A percentile compares a stretch with the other conserved stretches of the same genome.
These are phyloP conservation scores for Apiospora sp. DNA, from an alignment of 2,329 filamentous ascomycete species.

Conservation along the genomic window DNA sequence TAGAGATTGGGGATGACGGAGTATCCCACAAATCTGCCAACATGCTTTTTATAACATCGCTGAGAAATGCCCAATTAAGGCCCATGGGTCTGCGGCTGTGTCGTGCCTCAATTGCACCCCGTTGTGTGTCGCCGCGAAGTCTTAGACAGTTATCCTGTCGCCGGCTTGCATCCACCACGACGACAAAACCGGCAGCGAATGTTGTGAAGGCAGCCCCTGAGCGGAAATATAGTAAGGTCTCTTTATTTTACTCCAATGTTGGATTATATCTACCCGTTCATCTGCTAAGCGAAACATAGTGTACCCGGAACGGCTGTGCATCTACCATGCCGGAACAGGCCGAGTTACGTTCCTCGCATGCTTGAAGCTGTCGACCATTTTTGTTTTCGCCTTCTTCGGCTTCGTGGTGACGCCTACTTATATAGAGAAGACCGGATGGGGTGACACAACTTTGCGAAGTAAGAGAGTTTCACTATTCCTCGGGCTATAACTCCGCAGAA, in stretches of 20 bases:
- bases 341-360: conserved; percentile 73
- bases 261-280: neutral
- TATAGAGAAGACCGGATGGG: conserved; percentile 45
- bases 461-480: conserved; percentile 28
- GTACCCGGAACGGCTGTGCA: conserved; percentile 67
- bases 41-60: conserved; percentile 34
- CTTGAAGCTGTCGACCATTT: conserved; percentile 75
- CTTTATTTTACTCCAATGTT: neutral
- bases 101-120: conserved; percentile 10
- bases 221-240: conserved; percentile 30
- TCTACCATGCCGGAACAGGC: conserved; percentile 78
- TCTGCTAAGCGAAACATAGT: conserved; percentile 41
- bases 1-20: neutral
- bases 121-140: conserved; percentile 21
- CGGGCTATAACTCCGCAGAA: neutral
- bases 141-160: conserved; percentile 19
- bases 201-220: conserved; percentile 15
- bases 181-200: conserved; percentile 28
- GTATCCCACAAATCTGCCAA: neutral
- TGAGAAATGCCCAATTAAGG: conserved; percentile 31
- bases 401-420: conserved; percentile 70
- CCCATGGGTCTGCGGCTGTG: conserved; percentile 26
- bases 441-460: conserved; percentile 36
- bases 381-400: conserved; percentile 72
- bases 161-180: conserved; percentile 32